A percentile compares a stretch with the other conserved stretches of the same genome.
phyloP scores from a whole-genome alignment of 208 protist genomes.

The Trichomonas vaginalis region DNA sequence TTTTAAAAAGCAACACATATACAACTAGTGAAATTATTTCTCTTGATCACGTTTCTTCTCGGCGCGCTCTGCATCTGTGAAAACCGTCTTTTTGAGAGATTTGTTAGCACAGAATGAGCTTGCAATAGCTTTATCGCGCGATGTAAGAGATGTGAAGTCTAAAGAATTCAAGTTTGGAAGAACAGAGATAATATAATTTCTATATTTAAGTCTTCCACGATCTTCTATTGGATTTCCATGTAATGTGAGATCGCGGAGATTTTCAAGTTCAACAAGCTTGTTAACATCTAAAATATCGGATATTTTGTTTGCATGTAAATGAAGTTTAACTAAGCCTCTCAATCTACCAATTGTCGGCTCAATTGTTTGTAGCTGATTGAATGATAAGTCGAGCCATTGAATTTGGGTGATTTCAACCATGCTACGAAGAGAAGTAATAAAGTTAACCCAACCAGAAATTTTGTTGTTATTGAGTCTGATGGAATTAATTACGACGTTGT shows the following conservation, averaged over 20 bases:
- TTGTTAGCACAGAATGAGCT: not conserved
- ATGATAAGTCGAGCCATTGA: not conserved
- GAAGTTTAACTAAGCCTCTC: not conserved
- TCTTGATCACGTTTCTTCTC: not conserved
- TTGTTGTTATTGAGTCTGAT: not conserved
- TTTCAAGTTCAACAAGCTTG: not conserved
- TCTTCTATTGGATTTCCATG: slow-evolving; percentile 19
- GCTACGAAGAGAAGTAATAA: not conserved
- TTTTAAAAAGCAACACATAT: not conserved
- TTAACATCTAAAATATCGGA: not conserved
- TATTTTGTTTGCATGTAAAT: slow-evolving; percentile 3
- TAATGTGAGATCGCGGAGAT: not conserved
- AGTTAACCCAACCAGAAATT: not conserved
- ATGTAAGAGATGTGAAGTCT: not conserved
- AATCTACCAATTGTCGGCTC: not conserved
- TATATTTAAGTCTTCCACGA: not conserved
- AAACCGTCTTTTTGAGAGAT: not conserved
- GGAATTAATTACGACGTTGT: not conserved
- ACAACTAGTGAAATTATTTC: not conserved
- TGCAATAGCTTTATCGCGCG: not conserved
- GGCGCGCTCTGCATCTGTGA: not conserved
- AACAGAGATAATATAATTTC: not conserved
- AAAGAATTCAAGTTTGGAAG: not conserved
- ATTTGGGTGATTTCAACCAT: not conserved
- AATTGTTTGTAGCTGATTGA: not conserved